A percentile compares a stretch with the other conserved stretches of the same genome.
These are phyloP conservation scores for Anthracocystis setariae DNA, from an alignment of 1,284 basidiomycete species.

Conservation along the genomic window DNA sequence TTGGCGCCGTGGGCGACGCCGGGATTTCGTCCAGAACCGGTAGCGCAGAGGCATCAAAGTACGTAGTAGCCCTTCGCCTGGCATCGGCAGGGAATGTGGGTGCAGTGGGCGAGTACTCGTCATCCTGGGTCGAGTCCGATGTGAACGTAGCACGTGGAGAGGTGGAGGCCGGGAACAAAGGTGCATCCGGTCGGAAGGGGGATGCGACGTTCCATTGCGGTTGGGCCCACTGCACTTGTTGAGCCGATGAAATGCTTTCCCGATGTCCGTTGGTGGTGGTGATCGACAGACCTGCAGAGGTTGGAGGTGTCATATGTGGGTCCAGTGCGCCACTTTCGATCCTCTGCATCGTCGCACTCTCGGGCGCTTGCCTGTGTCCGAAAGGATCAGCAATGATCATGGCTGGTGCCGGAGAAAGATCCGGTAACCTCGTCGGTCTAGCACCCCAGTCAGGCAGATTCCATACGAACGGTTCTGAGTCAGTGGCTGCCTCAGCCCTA, in stretches of 20 bases:
- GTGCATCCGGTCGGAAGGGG: conserved; percentile 18
- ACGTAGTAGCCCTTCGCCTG: conserved; percentile 12
- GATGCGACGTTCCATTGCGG: conserved; percentile 23
- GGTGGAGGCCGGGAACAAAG: not conserved
- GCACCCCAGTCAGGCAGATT: conserved; percentile 22
- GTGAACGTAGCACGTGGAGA: not conserved
- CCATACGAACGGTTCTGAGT: conserved; percentile 14
- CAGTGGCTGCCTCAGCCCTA: not conserved
- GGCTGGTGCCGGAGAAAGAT: conserved; percentile 18
- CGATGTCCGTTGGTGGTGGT: conserved; percentile 2
- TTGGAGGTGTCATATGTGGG: conserved; percentile 1
- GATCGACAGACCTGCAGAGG: not conserved
- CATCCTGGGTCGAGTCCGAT: not conserved
- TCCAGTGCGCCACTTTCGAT: conserved; percentile 27
- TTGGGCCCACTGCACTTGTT: not conserved
- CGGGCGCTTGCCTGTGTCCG: not conserved
- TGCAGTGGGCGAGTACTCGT: conserved; percentile 21
- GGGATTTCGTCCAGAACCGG: conserved; percentile 15
- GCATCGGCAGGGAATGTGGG: conserved; percentile 16
- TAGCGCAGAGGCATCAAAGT: conserved; percentile 18
- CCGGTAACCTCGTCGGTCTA: conserved; percentile 3
- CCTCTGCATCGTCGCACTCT: conserved; percentile 17
- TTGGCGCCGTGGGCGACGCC: not conserved
- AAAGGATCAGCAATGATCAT: conserved; percentile 35
- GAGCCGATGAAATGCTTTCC: too few relatives aligned